Conservation (phyloP, 192 early-diverging fungal genomes). For the Backusella sp. region DNA sequence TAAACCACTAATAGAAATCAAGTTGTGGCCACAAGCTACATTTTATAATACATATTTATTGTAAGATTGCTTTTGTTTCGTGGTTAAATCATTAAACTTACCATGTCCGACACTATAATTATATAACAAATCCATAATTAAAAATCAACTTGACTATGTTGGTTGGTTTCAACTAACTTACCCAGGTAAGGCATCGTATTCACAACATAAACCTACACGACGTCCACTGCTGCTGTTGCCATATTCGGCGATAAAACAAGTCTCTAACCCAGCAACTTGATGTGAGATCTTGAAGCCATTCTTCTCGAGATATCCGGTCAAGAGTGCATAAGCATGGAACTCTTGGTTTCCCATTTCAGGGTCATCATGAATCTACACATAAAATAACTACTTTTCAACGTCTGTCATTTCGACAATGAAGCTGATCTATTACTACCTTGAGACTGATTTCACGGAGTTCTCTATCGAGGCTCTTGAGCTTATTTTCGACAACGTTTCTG, state of each 20-base stretch:
- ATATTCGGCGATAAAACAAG: conserved; percentile 74
- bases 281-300: conserved; percentile 62
- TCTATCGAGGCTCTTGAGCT: conserved; percentile 6
- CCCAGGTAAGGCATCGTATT: conserved; percentile 74
- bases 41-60: conserved; percentile 33
- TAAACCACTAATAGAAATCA: conserved; percentile 63
- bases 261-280: conserved; percentile 59
- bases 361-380: conserved; percentile 52
- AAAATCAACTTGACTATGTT: not conserved
- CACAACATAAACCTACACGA: conserved; percentile 48
- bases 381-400: not conserved
- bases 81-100: conserved; percentile 12
- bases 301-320: conserved; percentile 62
- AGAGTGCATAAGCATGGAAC: conserved; percentile 55
- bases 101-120: conserved; percentile 42
- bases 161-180: not conserved
- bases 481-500: conserved; percentile 7
- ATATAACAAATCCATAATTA: not conserved
- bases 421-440: conserved; percentile 26
- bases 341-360: conserved; percentile 61
- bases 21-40: conserved; percentile 61
- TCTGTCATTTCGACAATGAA: not conserved
- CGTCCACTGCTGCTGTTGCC: conserved; percentile 39
- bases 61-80: too few species aligned
- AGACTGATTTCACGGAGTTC: conserved; percentile 47